phyloP scores from a whole-genome alignment of 345 rosid genomes.

The Gossypium ekmanianum region DNA sequence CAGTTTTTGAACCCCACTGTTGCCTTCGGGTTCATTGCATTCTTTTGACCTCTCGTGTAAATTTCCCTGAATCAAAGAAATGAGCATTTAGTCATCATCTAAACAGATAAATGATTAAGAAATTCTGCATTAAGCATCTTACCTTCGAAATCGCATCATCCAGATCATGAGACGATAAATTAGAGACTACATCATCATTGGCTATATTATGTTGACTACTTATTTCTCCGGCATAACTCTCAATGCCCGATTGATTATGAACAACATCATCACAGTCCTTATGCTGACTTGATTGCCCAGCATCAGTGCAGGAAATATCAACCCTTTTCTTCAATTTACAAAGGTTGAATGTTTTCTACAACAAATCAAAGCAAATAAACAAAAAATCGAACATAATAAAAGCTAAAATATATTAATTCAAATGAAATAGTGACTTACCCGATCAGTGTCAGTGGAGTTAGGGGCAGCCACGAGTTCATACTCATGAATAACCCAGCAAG shows the following conservation, averaged over 20 bases:
- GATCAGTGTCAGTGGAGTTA: neutral
- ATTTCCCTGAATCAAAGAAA: constrained; percentile 6
- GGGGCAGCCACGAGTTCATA: neutral
- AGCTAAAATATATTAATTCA: neutral
- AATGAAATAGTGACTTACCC: neutral
- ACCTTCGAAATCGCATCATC: neutral
- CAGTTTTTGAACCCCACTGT: neutral
- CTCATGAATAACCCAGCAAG: constrained; percentile 15
- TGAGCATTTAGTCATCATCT: neutral
- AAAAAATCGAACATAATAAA: neutral
- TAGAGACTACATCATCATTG: neutral
- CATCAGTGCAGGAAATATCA: neutral
- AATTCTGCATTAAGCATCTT: neutral
- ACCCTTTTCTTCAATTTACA: constrained; percentile 14
- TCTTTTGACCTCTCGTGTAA: neutral
- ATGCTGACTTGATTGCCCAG: neutral
- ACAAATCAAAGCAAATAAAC: neutral
- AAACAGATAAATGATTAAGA: neutral
- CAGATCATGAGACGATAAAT: neutral
- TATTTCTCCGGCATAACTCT: neutral
- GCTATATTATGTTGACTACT: neutral
- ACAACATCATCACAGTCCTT: neutral
- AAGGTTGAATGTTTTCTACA: constrained; percentile 1
- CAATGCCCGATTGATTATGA: neutral
- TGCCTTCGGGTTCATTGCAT: neutral